phyloP scores from a whole-genome alignment of 768 basidiomycete genomes.

The Lactifluus pinguis region DNA sequence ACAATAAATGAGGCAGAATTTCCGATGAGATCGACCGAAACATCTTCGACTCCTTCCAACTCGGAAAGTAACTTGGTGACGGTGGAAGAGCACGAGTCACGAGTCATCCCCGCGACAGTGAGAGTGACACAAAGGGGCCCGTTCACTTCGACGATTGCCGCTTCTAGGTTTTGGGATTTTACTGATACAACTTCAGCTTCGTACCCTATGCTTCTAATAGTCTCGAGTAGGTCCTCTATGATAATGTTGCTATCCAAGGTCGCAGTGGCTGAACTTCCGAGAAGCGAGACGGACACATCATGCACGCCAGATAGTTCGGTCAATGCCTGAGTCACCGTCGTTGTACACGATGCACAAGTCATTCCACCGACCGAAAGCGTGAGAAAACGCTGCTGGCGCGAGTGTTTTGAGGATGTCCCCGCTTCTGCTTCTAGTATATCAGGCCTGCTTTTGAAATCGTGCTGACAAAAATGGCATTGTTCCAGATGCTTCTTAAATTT shows the following conservation, averaged over 20 bases:
- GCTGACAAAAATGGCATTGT: conserved; percentile 11
- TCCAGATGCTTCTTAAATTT: conserved; percentile 6
- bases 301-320: conserved; percentile 21
- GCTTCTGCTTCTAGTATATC: too few species aligned
- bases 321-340: conserved; percentile 24
- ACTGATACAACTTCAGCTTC: conserved; percentile 4
- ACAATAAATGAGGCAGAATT: conserved; percentile 46
- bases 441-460: neutral
- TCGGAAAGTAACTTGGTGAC: conserved; percentile 43
- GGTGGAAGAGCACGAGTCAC: conserved; percentile 52
- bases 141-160: neutral
- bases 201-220: conserved; percentile 29
- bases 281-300: conserved; percentile 26
- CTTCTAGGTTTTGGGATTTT: neutral
- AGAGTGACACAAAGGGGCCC: conserved; percentile 34
- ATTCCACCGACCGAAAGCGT: conserved; percentile 29
- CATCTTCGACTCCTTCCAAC: conserved; percentile 42
- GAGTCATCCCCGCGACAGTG: conserved; percentile 71
- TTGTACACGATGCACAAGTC: conserved; percentile 34
- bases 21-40: conserved; percentile 50
- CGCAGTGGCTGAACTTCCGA: conserved; percentile 23
- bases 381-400: neutral
- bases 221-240: conserved; percentile 18
- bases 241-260: conserved; percentile 2
- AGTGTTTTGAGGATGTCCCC: neutral